Percentiles rank a stretch among this genome's conserved stretches.
phyloP scores from a whole-genome alignment of 345 rosid genomes.

The Erucastrum elatum region DNA sequence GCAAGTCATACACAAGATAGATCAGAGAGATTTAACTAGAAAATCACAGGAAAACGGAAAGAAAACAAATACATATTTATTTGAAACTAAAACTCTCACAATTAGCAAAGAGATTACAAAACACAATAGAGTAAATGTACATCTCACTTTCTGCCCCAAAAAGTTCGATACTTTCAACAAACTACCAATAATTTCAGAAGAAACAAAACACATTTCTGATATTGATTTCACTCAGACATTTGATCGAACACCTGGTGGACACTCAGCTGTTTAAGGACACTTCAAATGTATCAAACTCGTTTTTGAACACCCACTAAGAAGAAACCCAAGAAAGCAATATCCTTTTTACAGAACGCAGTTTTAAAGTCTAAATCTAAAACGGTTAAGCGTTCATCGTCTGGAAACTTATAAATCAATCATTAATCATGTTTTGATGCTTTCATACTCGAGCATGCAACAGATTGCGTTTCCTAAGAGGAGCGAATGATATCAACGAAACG shows the following conservation, averaged over 20 bases:
- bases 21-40: not conserved
- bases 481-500: not conserved
- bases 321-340: not conserved
- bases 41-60: not conserved
- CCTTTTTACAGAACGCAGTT: not conserved
- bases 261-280: not conserved
- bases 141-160: not conserved
- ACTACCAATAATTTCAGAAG: not conserved
- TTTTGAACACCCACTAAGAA: not conserved
- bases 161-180: not conserved
- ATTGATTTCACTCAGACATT: not conserved
- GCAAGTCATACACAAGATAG: not conserved
- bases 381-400: not conserved
- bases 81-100: not conserved
- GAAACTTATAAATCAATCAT: not conserved
- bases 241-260: constrained; percentile 3
- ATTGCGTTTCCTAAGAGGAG: not conserved
- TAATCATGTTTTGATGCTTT: not conserved
- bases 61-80: not conserved
- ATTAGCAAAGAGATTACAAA: not conserved
- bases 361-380: not conserved
- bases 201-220: not conserved
- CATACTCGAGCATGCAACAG: not conserved
- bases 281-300: not conserved
- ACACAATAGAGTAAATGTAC: not conserved